Percentiles rank a stretch among this genome's conserved stretches.
These are phyloP conservation scores for Erigeron canadensis DNA, from an alignment of 129 eudicot genomes.

Conservation along the genomic window DNA sequence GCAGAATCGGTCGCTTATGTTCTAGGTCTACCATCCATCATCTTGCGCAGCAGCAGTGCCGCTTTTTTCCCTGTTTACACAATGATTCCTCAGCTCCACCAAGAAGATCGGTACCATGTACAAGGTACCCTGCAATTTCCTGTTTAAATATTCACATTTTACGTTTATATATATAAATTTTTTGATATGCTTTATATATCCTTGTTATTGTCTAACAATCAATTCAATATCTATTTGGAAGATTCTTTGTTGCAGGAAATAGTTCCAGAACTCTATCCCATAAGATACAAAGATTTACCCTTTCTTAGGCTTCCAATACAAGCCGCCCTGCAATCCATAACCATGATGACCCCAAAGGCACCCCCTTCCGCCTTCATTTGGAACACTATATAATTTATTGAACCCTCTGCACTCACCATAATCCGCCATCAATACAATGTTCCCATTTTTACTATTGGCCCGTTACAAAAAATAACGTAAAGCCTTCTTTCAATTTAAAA, in stretches of 20 bases:
- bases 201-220: no score
- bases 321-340: not conserved
- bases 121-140: no score
- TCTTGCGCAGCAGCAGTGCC: slow-evolving; percentile 29
- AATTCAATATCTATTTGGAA: no score
- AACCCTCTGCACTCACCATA: slow-evolving; percentile 27
- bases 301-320: slow-evolving; percentile 3
- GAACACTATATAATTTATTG: slow-evolving; percentile 49
- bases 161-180: no score
- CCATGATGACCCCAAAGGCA: slow-evolving; percentile 19
- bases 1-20: slow-evolving; percentile 32
- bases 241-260: slow-evolving; percentile 21
- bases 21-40: slow-evolving; percentile 32
- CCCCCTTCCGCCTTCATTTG: slow-evolving; percentile 46
- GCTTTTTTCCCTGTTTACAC: slow-evolving; percentile 16
- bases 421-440: slow-evolving; percentile 33
- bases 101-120: slow-evolving; percentile 23
- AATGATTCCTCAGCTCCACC: slow-evolving; percentile 31
- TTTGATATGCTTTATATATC: no score
- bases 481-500: no score
- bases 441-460: slow-evolving; percentile 46
- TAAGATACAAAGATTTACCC: slow-evolving; percentile 32
- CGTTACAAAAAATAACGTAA: slow-evolving; percentile 43
- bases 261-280: slow-evolving; percentile 16
- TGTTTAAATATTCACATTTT: no score